Evolutionary conservation across 2,329 filamentous ascomycete species (phyloP).

Genomic region (Camillea tinctor): DNA sequence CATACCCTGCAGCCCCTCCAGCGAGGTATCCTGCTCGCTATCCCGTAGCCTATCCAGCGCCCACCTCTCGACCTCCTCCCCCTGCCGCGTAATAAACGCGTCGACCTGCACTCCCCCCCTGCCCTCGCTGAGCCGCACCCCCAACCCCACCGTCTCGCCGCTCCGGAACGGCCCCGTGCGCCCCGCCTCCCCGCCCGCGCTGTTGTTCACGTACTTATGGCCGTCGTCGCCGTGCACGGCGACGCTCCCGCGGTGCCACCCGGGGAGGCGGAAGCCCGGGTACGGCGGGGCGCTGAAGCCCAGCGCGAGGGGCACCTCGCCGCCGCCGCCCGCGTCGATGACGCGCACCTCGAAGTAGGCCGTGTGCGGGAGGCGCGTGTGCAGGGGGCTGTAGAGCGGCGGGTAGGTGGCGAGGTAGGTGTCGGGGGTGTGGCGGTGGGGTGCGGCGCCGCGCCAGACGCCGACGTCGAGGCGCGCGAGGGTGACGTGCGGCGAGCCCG

Average conservation of each 20-base stretch:
- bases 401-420: constrained; percentile 65
- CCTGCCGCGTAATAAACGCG: constrained; percentile 71
- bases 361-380: constrained; percentile 42
- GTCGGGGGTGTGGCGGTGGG: constrained; percentile 47
- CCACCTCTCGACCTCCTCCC: constrained; percentile 60
- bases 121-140: constrained; percentile 48
- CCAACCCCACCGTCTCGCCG: constrained; percentile 69
- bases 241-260: constrained; percentile 75
- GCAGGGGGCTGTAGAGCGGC: constrained; percentile 64
- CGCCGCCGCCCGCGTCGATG: constrained; percentile 38
- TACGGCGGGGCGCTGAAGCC: constrained; percentile 75
- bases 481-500: constrained; percentile 45
- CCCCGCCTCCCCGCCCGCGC: constrained; percentile 67
- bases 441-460: constrained; percentile 48
- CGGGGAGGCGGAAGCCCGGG: constrained; percentile 73
- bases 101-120: constrained; percentile 47
- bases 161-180: constrained; percentile 64
- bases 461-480: constrained; percentile 48
- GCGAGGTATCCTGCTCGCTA: constrained; percentile 56
- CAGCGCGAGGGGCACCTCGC: constrained; percentile 57
- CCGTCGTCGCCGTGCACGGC: constrained; percentile 82
- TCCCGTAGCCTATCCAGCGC: constrained; percentile 75
- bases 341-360: constrained; percentile 74
- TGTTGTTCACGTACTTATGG: constrained; percentile 71
- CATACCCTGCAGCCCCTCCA: constrained; percentile 67